A percentile compares a stretch with the other conserved stretches of the same genome.
Conservation (phyloP, 1,284 basidiomycete species). For the Ustilago esculenta region DNA sequence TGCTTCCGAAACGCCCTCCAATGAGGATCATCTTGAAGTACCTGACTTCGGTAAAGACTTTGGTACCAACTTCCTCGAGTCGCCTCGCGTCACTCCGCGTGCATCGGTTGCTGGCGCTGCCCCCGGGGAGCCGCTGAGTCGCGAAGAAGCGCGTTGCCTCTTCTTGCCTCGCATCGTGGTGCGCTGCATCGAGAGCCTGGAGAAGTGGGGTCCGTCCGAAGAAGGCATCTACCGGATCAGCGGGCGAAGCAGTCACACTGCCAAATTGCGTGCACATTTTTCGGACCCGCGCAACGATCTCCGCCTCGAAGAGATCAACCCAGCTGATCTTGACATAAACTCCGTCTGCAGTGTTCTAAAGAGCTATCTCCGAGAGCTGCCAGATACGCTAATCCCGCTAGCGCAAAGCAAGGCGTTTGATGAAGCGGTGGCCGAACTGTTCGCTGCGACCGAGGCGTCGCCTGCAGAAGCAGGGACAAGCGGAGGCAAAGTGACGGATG, state of each 20-base stretch:
- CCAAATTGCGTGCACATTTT: constrained; percentile 51
- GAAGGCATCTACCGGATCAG: constrained; percentile 65
- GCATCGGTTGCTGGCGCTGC: constrained; percentile 13
- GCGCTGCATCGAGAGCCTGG: constrained; percentile 61
- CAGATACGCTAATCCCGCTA: constrained; percentile 47
- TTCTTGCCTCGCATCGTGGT: constrained; percentile 57
- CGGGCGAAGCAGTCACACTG: constrained; percentile 61
- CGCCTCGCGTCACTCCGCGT: constrained; percentile 21
- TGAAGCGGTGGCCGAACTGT: constrained; percentile 10
- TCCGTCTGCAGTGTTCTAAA: constrained; percentile 64
- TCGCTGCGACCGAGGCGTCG: constrained; percentile 2
- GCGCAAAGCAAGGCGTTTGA: constrained; percentile 32
- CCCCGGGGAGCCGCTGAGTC: constrained; percentile 13
- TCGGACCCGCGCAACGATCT: constrained; percentile 50
- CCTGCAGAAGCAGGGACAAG: background rate
- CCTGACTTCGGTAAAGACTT: constrained; percentile 47
- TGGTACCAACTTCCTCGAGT: constrained; percentile 26
- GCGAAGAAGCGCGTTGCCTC: constrained; percentile 45
- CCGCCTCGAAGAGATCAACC: constrained; percentile 50
- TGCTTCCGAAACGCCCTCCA: background rate
- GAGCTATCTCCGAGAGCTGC: constrained; percentile 61
- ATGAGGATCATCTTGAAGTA: constrained; percentile 26
- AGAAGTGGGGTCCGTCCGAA: constrained; percentile 59
- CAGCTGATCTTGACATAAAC: constrained; percentile 64
- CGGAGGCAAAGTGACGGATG: constrained; percentile 15